phyloP scores from a whole-genome alignment of 225 moss, liverwort and hornwort species.

The Takakia lepidozioides region DNA sequence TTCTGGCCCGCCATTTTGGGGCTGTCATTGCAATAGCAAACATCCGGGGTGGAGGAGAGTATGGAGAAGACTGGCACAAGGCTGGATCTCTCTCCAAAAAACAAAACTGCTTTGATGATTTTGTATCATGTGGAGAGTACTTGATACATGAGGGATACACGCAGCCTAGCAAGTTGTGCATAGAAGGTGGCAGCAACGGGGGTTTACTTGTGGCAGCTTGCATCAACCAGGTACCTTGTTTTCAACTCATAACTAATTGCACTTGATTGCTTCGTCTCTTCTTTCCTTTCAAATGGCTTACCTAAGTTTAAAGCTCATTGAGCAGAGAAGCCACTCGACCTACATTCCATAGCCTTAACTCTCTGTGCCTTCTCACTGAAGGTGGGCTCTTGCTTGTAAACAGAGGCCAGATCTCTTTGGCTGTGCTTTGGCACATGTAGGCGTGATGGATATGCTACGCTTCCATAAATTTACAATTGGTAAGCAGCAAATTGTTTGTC shows the following conservation, averaged over 20 bases:
- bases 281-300: too few species aligned
- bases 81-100: slow-evolving; percentile 31
- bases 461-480: slow-evolving; percentile 51
- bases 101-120: slow-evolving; percentile 49
- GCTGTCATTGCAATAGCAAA: slow-evolving; percentile 39
- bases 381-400: not conserved
- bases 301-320: too few species aligned
- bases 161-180: slow-evolving; percentile 31
- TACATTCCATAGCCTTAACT: too few species aligned
- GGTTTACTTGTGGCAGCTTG: slow-evolving; percentile 45
- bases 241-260: too few species aligned
- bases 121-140: slow-evolving; percentile 32
- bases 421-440: slow-evolving; percentile 42
- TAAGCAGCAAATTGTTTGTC: too few species aligned
- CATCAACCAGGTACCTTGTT: slow-evolving; percentile 28
- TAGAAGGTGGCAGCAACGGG: slow-evolving; percentile 46
- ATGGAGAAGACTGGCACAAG: slow-evolving; percentile 52
- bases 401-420: slow-evolving; percentile 44
- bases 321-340: too few species aligned
- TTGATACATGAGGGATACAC: slow-evolving; percentile 29
- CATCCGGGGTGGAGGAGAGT: slow-evolving; percentile 45
- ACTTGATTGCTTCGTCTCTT: too few species aligned
- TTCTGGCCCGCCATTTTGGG: slow-evolving; percentile 24
- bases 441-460: slow-evolving; percentile 52
- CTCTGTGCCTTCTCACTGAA: not conserved